These are phyloP conservation scores for Fraxinus angustifolia DNA, from an alignment of 305 asterid species.

Conservation along the genomic window DNA sequence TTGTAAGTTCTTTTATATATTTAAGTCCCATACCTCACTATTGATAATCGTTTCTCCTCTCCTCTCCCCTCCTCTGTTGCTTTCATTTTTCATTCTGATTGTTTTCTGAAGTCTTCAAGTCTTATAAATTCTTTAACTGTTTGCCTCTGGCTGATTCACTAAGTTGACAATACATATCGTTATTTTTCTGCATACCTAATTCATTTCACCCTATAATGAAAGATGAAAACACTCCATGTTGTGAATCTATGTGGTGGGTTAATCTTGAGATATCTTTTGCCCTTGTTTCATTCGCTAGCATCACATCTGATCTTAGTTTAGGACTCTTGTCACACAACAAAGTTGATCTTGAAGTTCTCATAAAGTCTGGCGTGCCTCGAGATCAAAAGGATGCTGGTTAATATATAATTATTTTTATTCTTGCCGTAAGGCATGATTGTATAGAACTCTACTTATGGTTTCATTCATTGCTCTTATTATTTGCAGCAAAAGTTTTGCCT, in stretches of 20 bases:
- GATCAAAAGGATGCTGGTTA: slow-evolving; percentile 35
- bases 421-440: not conserved
- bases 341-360: slow-evolving; percentile 42
- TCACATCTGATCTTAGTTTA: slow-evolving; percentile 36
- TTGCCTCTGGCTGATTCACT: not conserved
- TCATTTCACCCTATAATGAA: slow-evolving; percentile 10
- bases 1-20: not conserved
- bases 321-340: slow-evolving; percentile 35
- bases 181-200: not conserved
- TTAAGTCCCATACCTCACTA: not conserved
- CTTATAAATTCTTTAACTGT: not conserved
- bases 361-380: slow-evolving; percentile 35
- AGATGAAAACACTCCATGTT: not conserved
- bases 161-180: not conserved
- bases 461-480: not conserved
- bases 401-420: not conserved
- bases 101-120: not conserved
- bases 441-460: not conserved
- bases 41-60: not conserved
- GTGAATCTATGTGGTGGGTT: slow-evolving; percentile 18
- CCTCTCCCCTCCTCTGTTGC: not conserved
- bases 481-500: slow-evolving; percentile 37
- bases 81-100: not conserved
- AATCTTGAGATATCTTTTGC: slow-evolving; percentile 11
- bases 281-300: slow-evolving; percentile 32